Evolutionary conservation across 805 yeast genomes (phyloP), one percentile per base, ranked within the genome.

Genomic region (Hanseniaspora jakobsenii): DNA sequence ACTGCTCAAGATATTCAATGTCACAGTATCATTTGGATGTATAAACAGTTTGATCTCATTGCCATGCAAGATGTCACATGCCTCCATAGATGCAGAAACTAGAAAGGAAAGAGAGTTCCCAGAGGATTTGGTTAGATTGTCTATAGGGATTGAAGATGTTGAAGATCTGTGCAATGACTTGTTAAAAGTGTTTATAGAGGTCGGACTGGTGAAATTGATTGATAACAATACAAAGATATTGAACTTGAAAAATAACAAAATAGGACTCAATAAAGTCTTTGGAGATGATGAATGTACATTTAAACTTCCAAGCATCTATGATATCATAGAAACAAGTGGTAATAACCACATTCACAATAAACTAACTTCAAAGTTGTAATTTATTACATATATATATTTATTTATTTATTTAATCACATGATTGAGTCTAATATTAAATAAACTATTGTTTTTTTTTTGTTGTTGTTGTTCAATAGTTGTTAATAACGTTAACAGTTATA

Each of bases 31-130:
- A 9, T 87, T 87, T 63, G 97, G 97, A 18, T 81, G 94, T 60
- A 95, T 89, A 49, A 84, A 85, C 66, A 82, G 94, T 14, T 70
- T 87, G 57, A 84, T 87, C 47, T 84, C 95, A 31, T 73, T 87
- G 78, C 97, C 97, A 13, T 84, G 96, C 62, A 74, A 75, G 61
- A 87, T 87, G 96, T 83, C 95, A 6, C 97, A 87, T 58, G 96
- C 96, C n/a, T 80, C 95, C 2, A 87, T 87, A 50, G 95, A 86
- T 53, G 80, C 86, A 21, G 75, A 82, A 56, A 78, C 84, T 3
- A 76, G 96, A 61, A 78, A 77, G 38, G 93, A 81, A 60, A 76
- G 97, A 60, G 85, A 78, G 36, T 77, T 87, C 64, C 95, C 95
- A 2, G 96, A 87, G 62, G 96, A 89, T 59, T 69, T 87, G 56